Base-by-base conservation (phyloP, 805 yeast species). In the Candida vaughaniae region DNA sequence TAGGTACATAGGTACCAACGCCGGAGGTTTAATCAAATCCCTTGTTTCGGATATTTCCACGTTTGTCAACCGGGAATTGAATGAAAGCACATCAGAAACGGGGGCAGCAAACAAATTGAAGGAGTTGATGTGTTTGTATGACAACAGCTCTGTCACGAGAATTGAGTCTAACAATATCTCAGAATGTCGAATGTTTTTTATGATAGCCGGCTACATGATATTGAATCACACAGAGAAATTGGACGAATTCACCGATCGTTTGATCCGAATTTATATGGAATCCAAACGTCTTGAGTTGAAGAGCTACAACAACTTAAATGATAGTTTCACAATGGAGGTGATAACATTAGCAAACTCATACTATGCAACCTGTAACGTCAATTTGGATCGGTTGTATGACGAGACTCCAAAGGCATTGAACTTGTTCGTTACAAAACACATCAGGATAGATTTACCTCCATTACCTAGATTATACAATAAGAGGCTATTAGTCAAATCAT, bases 1-100 rank as follows among this genome's bases (percentile, higher is more conserved):
- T 25, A 49, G 55, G 18, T 42, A 54, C 14, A 36, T 62, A 8
- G 47, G 52, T 7, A 43, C 51, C 17, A 58, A 54, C 4, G 64
- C 67, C 5, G 68, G 69, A 0, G 61, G 66, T 3, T 35, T 52
- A 3, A 45, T 64, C 31, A 65, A 65, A 46, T 49, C 50, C 15
- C 45, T 62, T 11, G 69, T 65, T 5, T 50, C 48, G 29, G 69
- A 62, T 31, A 48, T 64, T 36, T 48, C 64, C 16, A 50, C 57
- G 20, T 64, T 60, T 35, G 49, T 65, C 18, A 58, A 56, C 38
- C 34, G 50, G 19, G 67, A 62, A 28, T 51, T 62, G 33, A 29
- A 29, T 16, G 40, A 42, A 16, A 33, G 35, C 15, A 36, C 31
- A 19, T 33, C 50, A 16, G 33, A 27, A 3, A 28, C 29, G 11